Evolutionary conservation across 2,329 filamentous ascomycete genomes (phyloP).

Genomic region (Trichophaea hybrida): DNA sequence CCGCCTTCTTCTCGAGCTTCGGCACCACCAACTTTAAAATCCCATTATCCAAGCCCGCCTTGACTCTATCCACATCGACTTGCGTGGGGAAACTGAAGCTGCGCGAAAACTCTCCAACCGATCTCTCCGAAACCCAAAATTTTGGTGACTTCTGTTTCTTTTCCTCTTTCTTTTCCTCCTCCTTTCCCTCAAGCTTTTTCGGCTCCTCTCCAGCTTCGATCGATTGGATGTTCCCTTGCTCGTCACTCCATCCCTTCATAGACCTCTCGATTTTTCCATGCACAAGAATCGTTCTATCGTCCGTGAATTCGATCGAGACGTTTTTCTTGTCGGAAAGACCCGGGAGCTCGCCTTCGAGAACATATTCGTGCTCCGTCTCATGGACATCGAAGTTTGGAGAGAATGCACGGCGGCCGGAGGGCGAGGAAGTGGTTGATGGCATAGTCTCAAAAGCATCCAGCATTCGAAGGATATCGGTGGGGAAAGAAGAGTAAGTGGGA

Average conservation of each 20-base stretch:
- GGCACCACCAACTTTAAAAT: constrained; percentile 50
- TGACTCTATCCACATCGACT: constrained; percentile 49
- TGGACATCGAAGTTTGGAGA: constrained; percentile 65
- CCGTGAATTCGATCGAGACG: constrained; percentile 64
- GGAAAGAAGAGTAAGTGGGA: not conserved
- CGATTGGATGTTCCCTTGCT: constrained; percentile 28
- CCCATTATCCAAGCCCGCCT: constrained; percentile 50
- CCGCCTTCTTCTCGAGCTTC: constrained; percentile 39
- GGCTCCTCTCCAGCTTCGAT: constrained; percentile 6
- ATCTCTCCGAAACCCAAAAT: constrained; percentile 58
- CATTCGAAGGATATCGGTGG: not conserved
- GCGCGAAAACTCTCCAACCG: constrained; percentile 51
- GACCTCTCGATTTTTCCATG: constrained; percentile 54
- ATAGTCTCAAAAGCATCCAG: not conserved
- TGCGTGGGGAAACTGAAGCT: constrained; percentile 53
- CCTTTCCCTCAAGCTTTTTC: not conserved
- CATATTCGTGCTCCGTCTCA: constrained; percentile 53
- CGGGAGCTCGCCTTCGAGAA: constrained; percentile 68
- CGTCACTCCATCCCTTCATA: constrained; percentile 22
- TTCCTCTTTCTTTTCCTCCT: not conserved
- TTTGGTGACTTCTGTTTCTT: constrained; percentile 4
- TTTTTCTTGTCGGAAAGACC: constrained; percentile 51
- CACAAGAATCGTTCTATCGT: constrained; percentile 57
- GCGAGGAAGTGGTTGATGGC: constrained; percentile 3
- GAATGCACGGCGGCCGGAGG: constrained; percentile 41